A percentile compares a stretch with the other conserved stretches of the same genome.
These are phyloP conservation scores for Eutrema salsugineum DNA, from an alignment of 441 rosid species.

Conservation along the genomic window DNA sequence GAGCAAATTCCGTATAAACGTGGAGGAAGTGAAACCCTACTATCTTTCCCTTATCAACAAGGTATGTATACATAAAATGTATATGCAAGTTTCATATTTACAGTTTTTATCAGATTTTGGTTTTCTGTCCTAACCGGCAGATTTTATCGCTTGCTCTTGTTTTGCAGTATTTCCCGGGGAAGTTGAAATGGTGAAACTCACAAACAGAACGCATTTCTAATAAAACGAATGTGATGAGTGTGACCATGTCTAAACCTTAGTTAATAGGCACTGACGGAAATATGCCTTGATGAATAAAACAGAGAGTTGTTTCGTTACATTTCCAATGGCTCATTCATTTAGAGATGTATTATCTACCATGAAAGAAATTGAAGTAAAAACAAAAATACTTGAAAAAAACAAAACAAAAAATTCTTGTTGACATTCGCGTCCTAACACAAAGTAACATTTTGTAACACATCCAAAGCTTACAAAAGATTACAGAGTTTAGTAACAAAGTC, in stretches of 20 bases:
- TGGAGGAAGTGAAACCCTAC: constrained; percentile 81
- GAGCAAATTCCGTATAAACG: constrained; percentile 74
- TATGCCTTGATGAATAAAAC: constrained; percentile 10
- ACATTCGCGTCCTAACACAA: too few species aligned
- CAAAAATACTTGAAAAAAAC: too few species aligned
- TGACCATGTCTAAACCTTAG: neutral
- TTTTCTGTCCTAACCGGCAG: neutral
- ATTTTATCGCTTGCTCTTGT: neutral
- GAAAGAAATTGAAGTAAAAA: too few species aligned
- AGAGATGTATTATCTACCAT: neutral
- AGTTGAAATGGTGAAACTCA: constrained; percentile 64
- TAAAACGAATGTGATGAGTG: neutral
- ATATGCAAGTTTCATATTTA: neutral
- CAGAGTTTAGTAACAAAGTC: too few species aligned
- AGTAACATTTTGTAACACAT: too few species aligned
- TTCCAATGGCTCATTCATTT: neutral
- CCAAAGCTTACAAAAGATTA: too few species aligned
- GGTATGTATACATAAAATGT: constrained; percentile 34
- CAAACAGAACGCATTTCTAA: neutral
- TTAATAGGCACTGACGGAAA: neutral
- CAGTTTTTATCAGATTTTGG: neutral
- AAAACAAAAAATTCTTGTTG: too few species aligned
- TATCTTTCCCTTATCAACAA: constrained; percentile 71
- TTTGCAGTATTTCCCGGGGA: constrained; percentile 68
- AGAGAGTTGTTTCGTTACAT: neutral